These are phyloP conservation scores for Taiwanofungus camphoratus DNA, from an alignment of 1,284 basidiomycete species.

Conservation along the genomic window DNA sequence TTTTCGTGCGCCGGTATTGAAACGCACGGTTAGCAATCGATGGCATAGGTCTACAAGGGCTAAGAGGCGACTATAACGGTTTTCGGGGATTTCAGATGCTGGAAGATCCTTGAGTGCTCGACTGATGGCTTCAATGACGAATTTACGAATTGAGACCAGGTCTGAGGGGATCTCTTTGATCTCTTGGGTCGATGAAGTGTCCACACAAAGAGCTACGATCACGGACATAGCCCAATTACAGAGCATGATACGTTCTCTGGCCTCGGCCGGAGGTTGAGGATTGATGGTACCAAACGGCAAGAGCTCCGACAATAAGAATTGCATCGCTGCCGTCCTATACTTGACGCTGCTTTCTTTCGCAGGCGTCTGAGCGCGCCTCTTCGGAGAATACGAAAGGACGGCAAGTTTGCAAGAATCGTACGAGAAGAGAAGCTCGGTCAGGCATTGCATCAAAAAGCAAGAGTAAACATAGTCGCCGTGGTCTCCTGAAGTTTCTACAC, in stretches of 20 bases:
- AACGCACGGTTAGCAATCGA: conserved; percentile 79
- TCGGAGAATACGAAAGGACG: conserved; percentile 77
- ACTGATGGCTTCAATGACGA: conserved; percentile 84
- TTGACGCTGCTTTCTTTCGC: conserved; percentile 55
- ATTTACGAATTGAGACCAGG: conserved; percentile 82
- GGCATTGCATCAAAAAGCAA: conserved; percentile 86
- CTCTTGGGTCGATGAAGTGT: conserved; percentile 62
- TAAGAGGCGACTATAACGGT: conserved; percentile 84
- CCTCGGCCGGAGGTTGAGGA: conserved; percentile 46
- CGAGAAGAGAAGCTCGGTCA: conserved; percentile 91
- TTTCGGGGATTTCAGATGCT: conserved; percentile 62
- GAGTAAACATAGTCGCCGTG: conserved; percentile 52
- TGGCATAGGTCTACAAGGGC: conserved; percentile 87
- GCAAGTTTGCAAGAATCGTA: conserved; percentile 89
- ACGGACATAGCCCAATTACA: conserved; percentile 91
- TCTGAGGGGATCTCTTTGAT: conserved; percentile 75
- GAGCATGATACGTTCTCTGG: conserved; percentile 55
- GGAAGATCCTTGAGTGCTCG: conserved; percentile 83
- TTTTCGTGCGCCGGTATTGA: conserved; percentile 54
- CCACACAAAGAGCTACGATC: conserved; percentile 87
- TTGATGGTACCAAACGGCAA: conserved; percentile 74
- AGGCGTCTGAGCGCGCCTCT: conserved; percentile 56
- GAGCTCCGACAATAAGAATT: conserved; percentile 74
- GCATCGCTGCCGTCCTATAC: conserved; percentile 60
- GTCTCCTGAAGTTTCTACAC: conserved; percentile 6